These are phyloP conservation scores for Xylaria sp. DNA, from an alignment of 2,329 filamentous ascomycete species.

Conservation along the genomic window DNA sequence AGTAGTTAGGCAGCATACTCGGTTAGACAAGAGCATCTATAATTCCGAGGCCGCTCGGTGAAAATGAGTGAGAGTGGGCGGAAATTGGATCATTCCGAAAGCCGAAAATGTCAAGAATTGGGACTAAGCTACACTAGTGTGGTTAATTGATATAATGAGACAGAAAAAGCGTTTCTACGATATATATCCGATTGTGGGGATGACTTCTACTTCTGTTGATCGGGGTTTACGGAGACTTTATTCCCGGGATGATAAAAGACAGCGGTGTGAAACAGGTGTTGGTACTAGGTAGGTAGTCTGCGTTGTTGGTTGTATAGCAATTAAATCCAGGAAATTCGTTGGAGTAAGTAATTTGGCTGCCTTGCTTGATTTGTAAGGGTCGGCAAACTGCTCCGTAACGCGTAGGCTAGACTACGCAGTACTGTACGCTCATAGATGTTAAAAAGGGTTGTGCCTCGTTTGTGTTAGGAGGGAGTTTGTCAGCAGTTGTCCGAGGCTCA, in stretches of 20 bases:
- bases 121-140: too few species aligned
- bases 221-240: neutral
- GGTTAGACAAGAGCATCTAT: too few species aligned
- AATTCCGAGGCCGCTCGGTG: too few species aligned
- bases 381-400: too few species aligned
- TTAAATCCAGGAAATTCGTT: slow-evolving; percentile 2
- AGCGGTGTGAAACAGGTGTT: neutral
- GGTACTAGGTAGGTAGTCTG: neutral
- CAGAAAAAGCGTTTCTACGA: neutral
- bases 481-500: neutral
- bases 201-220: neutral
- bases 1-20: too few species aligned
- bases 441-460: neutral
- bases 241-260: neutral
- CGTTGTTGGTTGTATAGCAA: slow-evolving; percentile 20
- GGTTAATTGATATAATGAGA: too few species aligned
- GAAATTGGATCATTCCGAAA: too few species aligned
- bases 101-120: too few species aligned
- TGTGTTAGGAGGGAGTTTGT: slow-evolving; percentile 7
- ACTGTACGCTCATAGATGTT: too few species aligned
- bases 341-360: neutral
- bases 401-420: too few species aligned
- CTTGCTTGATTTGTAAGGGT: too few species aligned
- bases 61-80: too few species aligned
- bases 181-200: neutral